These are phyloP conservation scores for Xylariomycetidae sp. DNA, from an alignment of 2,329 filamentous ascomycete genomes.

Conservation along the genomic window DNA sequence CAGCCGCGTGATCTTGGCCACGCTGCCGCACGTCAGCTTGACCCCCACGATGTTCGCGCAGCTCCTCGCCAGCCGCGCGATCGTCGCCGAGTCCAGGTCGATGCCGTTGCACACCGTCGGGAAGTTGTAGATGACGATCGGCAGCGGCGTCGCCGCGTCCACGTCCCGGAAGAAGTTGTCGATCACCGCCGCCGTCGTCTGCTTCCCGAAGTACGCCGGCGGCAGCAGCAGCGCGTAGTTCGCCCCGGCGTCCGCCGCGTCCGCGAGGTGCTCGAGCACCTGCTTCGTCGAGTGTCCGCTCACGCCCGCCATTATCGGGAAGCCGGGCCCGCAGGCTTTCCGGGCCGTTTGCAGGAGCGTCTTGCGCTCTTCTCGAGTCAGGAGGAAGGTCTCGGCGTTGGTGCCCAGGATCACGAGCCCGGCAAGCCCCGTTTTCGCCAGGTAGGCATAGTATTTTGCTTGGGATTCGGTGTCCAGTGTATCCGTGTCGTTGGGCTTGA, in stretches of 20 bases:
- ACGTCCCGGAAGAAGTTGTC: conserved; percentile 55
- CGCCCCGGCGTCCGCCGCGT: conserved; percentile 54
- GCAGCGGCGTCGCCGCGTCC: conserved; percentile 44
- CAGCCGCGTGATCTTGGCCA: conserved; percentile 54
- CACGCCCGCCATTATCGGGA: conserved; percentile 57
- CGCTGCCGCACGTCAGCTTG: conserved; percentile 59
- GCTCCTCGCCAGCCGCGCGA: conserved; percentile 43
- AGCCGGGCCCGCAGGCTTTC: conserved; percentile 43
- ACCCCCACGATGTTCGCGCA: conserved; percentile 55
- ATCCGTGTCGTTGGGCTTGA: conserved; percentile 42
- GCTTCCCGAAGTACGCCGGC: conserved; percentile 59
- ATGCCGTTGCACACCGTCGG: conserved; percentile 62
- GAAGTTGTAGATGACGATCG: conserved; percentile 63
- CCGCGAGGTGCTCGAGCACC: conserved; percentile 51
- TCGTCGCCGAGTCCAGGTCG: conserved; percentile 59
- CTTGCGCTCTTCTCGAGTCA: conserved; percentile 51
- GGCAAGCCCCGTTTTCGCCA: conserved; percentile 30
- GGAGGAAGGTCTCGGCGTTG: conserved; percentile 36
- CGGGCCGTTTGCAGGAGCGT: conserved; percentile 52
- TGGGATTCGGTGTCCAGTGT: conserved; percentile 38
- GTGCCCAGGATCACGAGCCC: conserved; percentile 29
- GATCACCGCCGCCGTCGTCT: conserved; percentile 50
- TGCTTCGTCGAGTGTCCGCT: conserved; percentile 61
- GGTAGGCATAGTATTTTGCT: conserved; percentile 42
- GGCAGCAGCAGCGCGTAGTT: conserved; percentile 58